Conservation (phyloP, 352 stramenopile species). For the Saprolegnia diclina region DNA sequence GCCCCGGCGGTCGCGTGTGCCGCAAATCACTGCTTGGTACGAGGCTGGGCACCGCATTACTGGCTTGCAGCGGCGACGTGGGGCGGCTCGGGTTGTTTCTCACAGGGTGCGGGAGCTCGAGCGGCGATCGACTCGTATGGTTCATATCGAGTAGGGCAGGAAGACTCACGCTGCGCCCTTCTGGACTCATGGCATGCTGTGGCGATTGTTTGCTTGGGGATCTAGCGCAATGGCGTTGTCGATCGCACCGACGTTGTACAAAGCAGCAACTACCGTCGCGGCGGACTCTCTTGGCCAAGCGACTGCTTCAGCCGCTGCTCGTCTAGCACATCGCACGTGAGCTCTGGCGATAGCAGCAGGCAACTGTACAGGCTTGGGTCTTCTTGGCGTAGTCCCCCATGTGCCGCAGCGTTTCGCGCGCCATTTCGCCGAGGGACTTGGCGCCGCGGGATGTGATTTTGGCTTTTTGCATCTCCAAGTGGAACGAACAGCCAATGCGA, state of each 20-base stretch:
- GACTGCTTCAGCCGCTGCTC: too few relatives aligned
- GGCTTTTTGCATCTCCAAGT: conserved; percentile 15
- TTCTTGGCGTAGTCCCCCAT: conserved; percentile 21
- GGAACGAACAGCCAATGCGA: conserved; percentile 23
- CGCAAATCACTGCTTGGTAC: background rate
- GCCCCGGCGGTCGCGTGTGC: conserved; percentile 7
- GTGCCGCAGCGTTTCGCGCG: conserved; percentile 23
- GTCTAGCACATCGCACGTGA: too few relatives aligned
- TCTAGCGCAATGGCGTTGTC: too few relatives aligned
- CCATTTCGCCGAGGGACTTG: conserved; percentile 25
- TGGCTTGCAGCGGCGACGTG: background rate
- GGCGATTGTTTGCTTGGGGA: too few relatives aligned
- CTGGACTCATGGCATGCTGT: too few relatives aligned
- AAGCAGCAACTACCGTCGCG: too few relatives aligned
- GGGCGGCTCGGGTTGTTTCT: background rate
- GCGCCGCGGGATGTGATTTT: background rate
- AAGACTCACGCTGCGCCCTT: too few relatives aligned
- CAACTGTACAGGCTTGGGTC: too few relatives aligned
- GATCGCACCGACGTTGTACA: too few relatives aligned
- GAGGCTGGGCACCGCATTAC: background rate
- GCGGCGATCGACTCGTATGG: background rate
- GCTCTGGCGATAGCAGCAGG: too few relatives aligned
- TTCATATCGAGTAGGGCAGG: background rate
- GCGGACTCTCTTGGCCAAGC: too few relatives aligned
- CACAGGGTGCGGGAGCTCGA: background rate